Conservation (phyloP, 2,329 filamentous ascomycete genomes). For the Alternaria sp. region DNA sequence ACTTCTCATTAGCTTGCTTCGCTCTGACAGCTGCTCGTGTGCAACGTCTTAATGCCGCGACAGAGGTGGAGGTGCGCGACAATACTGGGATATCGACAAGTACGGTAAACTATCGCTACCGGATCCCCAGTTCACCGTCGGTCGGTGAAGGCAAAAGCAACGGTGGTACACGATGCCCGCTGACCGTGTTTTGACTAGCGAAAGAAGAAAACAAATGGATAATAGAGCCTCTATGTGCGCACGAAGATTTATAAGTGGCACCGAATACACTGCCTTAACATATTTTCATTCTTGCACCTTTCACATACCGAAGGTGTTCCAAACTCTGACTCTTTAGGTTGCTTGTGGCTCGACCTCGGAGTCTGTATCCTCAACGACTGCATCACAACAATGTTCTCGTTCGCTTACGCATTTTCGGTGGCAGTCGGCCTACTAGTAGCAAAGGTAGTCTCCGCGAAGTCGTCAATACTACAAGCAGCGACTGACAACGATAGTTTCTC, state of each 20-base stretch:
- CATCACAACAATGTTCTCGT: background rate
- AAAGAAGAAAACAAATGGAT: conserved; percentile 7
- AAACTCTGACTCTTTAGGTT: background rate
- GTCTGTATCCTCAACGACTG: background rate
- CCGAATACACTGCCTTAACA: background rate
- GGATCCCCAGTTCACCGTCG: conserved; percentile 6
- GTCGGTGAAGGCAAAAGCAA: conserved; percentile 5
- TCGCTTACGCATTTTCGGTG: background rate
- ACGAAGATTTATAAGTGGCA: background rate
- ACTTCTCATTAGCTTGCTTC: background rate
- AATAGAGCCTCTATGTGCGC: background rate
- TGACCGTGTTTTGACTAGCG: conserved; percentile 4
- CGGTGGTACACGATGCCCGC: background rate
- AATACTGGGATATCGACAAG: background rate
- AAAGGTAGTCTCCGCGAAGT: conserved; percentile 3
- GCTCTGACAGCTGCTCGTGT: background rate
- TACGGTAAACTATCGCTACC: background rate
- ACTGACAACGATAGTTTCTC: conserved; percentile 25
- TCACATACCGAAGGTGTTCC: background rate
- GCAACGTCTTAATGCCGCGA: background rate
- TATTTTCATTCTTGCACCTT: background rate
- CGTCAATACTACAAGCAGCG: background rate
- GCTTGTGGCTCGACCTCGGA: background rate
- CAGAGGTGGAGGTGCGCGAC: background rate
- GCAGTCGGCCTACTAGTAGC: conserved; percentile 4